Conservation (phyloP, 108 stramenopile species). For the Cylindrotheca closterium region DNA sequence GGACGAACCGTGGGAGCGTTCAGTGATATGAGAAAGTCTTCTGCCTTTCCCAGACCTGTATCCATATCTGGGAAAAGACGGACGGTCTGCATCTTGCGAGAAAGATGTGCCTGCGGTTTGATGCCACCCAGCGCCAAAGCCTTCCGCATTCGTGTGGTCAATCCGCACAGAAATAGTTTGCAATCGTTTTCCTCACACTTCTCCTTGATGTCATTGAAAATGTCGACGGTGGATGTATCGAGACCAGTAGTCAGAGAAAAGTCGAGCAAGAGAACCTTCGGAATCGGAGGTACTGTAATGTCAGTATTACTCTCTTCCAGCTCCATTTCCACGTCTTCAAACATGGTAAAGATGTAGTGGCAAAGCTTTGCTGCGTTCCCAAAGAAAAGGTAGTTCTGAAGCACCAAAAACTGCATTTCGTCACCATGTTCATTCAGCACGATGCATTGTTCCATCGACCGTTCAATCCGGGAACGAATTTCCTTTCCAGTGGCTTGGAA, state of each 20-base stretch:
- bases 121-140: slow-evolving; percentile 48
- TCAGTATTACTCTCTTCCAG: slow-evolving; percentile 3
- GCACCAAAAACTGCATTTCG: slow-evolving; percentile 61
- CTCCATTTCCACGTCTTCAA: slow-evolving; percentile 55
- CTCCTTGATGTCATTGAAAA: slow-evolving; percentile 54
- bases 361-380: slow-evolving; percentile 71
- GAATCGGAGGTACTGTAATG: slow-evolving; percentile 47
- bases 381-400: slow-evolving; percentile 85
- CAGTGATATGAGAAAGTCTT: slow-evolving; percentile 51
- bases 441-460: slow-evolving; percentile 38
- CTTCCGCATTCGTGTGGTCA: slow-evolving; percentile 35
- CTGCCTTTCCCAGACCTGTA: slow-evolving; percentile 55
- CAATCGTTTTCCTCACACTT: slow-evolving; percentile 55
- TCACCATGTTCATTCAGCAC: slow-evolving; percentile 79
- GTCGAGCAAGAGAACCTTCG: slow-evolving; percentile 64
- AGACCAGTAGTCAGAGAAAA: slow-evolving; percentile 68
- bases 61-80: slow-evolving; percentile 62
- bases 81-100: slow-evolving; percentile 32
- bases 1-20: not conserved
- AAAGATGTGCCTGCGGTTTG: slow-evolving; percentile 34
- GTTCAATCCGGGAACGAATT: slow-evolving; percentile 69
- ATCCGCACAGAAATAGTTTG: slow-evolving; percentile 52
- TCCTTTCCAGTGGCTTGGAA: slow-evolving; percentile 59
- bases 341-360: slow-evolving; percentile 76
- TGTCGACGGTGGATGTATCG: slow-evolving; percentile 69